Percentiles rank a stretch among this genome's conserved stretches.
Evolutionary conservation across 1,284 basidiomycete genomes (phyloP).

Genomic region (Austroboletus rostrupii): DNA sequence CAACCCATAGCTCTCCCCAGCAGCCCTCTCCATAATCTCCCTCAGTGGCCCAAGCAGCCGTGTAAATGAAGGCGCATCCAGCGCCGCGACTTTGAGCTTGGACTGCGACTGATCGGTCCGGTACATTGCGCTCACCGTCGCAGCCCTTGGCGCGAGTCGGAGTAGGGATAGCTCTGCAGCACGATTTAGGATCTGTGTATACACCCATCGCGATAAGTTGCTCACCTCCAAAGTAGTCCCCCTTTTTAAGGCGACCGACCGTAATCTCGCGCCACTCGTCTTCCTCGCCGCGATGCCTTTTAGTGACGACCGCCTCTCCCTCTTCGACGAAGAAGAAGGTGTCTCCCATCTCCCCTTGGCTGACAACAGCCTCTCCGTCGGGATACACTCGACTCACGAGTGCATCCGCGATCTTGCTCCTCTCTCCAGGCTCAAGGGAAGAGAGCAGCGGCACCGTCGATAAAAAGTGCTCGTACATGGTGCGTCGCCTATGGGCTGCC

Average conservation of each 20-base stretch:
- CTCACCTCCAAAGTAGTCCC: constrained; percentile 97
- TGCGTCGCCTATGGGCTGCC: constrained; percentile 80
- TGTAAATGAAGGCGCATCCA: constrained; percentile 93
- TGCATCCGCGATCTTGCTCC: constrained; percentile 96
- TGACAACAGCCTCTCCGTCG: constrained; percentile 84
- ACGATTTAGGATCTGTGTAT: constrained; percentile 3
- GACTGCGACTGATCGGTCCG: constrained; percentile 48
- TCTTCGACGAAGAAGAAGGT: constrained; percentile 98
- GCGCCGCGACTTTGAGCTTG: constrained; percentile 87
- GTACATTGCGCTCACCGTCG: constrained; percentile 83
- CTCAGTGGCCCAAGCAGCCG: constrained; percentile 87
- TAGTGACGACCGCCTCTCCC: constrained; percentile 86
- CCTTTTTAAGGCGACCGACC: constrained; percentile 78
- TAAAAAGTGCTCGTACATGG: constrained; percentile 95
- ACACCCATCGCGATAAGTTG: constrained; percentile 7
- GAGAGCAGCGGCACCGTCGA: constrained; percentile 87
- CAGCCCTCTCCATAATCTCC: constrained; percentile 85
- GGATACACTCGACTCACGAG: constrained; percentile 81
- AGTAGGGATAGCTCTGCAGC: constrained; percentile 74
- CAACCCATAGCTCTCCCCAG: constrained; percentile 50
- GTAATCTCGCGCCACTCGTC: constrained; percentile 61
- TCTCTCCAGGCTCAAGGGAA: constrained; percentile 81
- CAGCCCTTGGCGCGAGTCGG: constrained; percentile 84
- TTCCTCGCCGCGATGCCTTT: constrained; percentile 59
- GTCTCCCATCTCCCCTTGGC: constrained; percentile 91